phyloP scores from a whole-genome alignment of 331 rosid species.

The Malus hybrid region DNA sequence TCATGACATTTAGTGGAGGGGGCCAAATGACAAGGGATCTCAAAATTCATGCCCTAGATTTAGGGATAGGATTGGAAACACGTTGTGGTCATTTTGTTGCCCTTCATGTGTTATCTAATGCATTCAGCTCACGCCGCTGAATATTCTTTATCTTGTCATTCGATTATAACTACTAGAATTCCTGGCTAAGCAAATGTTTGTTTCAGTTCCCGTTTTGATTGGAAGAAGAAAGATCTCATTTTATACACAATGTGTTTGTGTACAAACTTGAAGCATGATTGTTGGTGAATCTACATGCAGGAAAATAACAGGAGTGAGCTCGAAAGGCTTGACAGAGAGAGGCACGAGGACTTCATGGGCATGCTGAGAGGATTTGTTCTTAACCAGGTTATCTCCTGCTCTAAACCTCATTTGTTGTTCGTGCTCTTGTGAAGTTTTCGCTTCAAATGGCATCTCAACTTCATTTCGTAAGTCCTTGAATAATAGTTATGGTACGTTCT shows the following conservation, averaged over 20 bases:
- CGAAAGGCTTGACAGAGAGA: slow-evolving; percentile 69
- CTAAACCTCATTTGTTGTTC: neutral
- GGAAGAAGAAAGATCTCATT: neutral
- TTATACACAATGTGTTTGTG: neutral
- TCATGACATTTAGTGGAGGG: neutral
- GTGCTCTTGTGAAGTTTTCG: neutral
- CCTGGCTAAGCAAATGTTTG: neutral
- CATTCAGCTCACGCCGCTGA: neutral
- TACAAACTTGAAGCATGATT: neutral
- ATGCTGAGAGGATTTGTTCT: slow-evolving; percentile 81
- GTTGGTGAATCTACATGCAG: slow-evolving; percentile 32
- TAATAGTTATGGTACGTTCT: neutral
- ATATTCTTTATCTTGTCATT: neutral
- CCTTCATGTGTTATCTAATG: neutral
- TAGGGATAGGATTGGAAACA: neutral
- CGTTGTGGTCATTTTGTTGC: neutral
- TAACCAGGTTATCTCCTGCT: slow-evolving; percentile 52
- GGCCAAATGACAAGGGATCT: neutral
- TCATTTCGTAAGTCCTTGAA: neutral
- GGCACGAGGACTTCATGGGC: slow-evolving; percentile 54
- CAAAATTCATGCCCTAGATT: neutral
- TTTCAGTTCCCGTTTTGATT: neutral
- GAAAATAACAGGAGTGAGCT: slow-evolving; percentile 79
- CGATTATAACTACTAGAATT: neutral
- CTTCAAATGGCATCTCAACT: neutral